Conservation (phyloP, 371 early-diverging fungal species). For the Gilbertella persicaria region DNA sequence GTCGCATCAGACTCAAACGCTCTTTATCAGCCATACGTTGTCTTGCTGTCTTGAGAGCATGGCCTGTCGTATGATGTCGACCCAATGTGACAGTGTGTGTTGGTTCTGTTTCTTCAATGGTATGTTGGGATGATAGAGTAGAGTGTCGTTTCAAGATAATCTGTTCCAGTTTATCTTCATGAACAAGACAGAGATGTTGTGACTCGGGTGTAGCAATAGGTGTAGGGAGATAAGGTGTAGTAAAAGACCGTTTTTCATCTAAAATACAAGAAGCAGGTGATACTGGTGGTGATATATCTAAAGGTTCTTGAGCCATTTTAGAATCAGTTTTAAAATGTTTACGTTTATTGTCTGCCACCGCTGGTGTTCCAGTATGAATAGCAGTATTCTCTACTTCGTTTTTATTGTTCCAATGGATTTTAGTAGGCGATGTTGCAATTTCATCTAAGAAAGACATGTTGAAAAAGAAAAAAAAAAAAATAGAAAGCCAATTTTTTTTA, state of each 20-base stretch:
- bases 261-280: conserved; percentile 5
- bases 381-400: not conserved
- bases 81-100: conserved; percentile 11
- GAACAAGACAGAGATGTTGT: not conserved
- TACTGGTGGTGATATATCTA: conserved; percentile 13
- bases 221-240: conserved; percentile 15
- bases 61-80: conserved; percentile 48
- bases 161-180: not conserved
- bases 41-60: conserved; percentile 30
- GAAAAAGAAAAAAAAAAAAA: not conserved
- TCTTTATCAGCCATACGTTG: conserved; percentile 33
- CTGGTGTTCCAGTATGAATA: no score
- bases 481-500: no score
- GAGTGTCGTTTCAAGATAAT: conserved; percentile 19
- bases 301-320: conserved; percentile 6
- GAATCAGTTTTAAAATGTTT: not conserved
- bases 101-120: not conserved
- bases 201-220: conserved; percentile 6
- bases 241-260: conserved; percentile 15
- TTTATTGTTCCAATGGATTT: not conserved
- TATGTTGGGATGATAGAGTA: conserved; percentile 11
- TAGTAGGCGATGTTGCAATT: not conserved
- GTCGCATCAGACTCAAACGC: conserved; percentile 17
- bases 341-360: not conserved
- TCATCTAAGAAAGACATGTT: not conserved